These are phyloP conservation scores for Pelargonium myrrhifolium DNA, from an alignment of 441 rosid genomes.

Conservation along the genomic window DNA sequence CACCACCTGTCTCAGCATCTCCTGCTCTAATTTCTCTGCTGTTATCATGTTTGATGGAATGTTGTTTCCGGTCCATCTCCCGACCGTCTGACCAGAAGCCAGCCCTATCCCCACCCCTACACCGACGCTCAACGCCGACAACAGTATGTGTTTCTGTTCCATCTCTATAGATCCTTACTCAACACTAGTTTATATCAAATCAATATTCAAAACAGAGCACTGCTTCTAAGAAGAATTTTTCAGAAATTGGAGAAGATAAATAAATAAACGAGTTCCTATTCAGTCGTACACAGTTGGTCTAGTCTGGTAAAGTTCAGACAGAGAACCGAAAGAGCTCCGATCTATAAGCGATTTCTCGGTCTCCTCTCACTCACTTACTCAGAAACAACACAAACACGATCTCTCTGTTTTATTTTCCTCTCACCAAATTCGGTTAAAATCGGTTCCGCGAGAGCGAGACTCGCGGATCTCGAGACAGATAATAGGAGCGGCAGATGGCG, in stretches of 20 bases:
- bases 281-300: no score
- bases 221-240: not conserved
- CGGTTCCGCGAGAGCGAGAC: not conserved
- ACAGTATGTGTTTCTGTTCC: conserved; percentile 57
- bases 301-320: not conserved
- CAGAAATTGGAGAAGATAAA: no score
- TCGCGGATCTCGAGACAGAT: not conserved
- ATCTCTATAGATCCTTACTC: conserved; percentile 20
- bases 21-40: conserved; percentile 46
- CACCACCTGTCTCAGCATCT: conserved; percentile 44
- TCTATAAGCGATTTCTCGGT: not conserved
- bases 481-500: not conserved
- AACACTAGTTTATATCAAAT: no score
- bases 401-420: not conserved
- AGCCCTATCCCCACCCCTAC: conserved; percentile 63
- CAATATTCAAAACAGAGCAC: not conserved
- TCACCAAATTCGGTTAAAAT: not conserved
- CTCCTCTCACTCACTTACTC: not conserved
- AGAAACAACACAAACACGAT: not conserved
- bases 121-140: conserved; percentile 64
- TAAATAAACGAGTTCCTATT: no score
- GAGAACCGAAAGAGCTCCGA: not conserved
- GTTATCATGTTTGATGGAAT: conserved; percentile 30
- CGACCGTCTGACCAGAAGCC: conserved; percentile 54
- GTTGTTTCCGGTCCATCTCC: conserved; percentile 37